These are phyloP conservation scores for Calonectria pseudoreteaudii DNA, from an alignment of 2,329 filamentous ascomycete species.

Conservation along the genomic window DNA sequence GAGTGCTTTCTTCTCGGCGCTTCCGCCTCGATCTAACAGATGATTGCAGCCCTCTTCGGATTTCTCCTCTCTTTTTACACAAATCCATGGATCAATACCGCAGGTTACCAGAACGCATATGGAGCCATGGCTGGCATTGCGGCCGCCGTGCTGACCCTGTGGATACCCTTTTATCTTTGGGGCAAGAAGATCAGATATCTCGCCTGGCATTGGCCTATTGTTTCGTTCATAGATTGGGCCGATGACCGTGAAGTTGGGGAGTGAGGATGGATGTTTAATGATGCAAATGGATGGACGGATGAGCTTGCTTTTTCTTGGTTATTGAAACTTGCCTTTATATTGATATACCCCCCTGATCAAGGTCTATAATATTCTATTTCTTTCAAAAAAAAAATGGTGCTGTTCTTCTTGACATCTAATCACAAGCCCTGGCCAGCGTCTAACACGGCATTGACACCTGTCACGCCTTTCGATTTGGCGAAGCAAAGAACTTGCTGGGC, in stretches of 20 bases:
- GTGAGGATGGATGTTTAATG: conserved; percentile 42
- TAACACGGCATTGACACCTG: conserved; percentile 64
- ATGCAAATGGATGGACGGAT: not conserved
- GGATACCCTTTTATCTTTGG: conserved; percentile 64
- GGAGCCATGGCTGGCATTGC: conserved; percentile 69
- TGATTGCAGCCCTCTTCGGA: conserved; percentile 60
- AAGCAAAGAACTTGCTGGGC: conserved; percentile 65
- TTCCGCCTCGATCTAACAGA: conserved; percentile 19
- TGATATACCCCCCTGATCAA: conserved; percentile 8
- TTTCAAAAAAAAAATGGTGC: not conserved
- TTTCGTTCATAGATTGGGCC: conserved; percentile 61
- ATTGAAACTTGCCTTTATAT: conserved; percentile 7
- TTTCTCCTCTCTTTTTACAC: conserved; percentile 71
- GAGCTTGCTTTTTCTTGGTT: not conserved
- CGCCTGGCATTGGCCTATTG: conserved; percentile 61
- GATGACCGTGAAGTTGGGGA: conserved; percentile 67
- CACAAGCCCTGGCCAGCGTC: conserved; percentile 47
- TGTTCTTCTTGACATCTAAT: not conserved
- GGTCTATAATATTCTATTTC: not conserved
- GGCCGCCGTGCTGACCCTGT: conserved; percentile 58
- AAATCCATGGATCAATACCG: conserved; percentile 65
- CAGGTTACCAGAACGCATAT: conserved; percentile 64
- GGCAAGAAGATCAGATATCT: conserved; percentile 60
- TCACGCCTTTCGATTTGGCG: conserved; percentile 60
- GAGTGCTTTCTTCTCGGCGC: conserved; percentile 30